Evolutionary conservation across 306 rosid genomes (phyloP).

Genomic region (Casuarina equisetifolia): DNA sequence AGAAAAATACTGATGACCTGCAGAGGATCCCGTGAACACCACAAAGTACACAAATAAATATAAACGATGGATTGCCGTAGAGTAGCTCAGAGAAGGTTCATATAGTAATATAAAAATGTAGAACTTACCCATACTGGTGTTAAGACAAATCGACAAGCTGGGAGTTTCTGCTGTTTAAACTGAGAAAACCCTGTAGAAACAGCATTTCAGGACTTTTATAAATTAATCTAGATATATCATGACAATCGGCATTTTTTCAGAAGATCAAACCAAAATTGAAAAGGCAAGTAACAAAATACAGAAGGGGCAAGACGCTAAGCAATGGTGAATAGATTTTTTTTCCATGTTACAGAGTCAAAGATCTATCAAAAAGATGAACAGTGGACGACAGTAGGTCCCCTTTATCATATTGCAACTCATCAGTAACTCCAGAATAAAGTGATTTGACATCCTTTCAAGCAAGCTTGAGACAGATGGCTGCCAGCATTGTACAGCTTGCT

Average conservation of each 20-base stretch:
- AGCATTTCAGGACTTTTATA: constrained; percentile 20
- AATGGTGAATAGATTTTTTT: background rate
- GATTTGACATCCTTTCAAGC: background rate
- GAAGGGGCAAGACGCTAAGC: background rate
- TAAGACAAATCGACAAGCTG: constrained; percentile 92
- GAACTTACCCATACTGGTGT: constrained; percentile 83
- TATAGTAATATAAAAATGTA: constrained; percentile 21
- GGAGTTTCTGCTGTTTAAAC: constrained; percentile 91
- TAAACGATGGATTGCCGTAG: constrained; percentile 18
- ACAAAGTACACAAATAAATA: constrained; percentile 8
- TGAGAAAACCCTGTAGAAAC: constrained; percentile 57
- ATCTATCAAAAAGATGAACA: background rate
- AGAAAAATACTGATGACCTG: constrained; percentile 81
- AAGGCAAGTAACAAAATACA: background rate
- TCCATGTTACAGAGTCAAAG: background rate
- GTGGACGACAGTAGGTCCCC: background rate
- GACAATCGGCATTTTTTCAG: background rate
- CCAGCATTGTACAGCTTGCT: background rate
- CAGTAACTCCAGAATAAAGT: background rate
- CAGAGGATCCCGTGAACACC: constrained; percentile 33
- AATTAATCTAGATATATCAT: background rate
- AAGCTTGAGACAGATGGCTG: background rate
- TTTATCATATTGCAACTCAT: background rate
- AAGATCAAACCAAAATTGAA: background rate
- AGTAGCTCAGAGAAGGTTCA: constrained; percentile 24